Evolutionary conservation across 208 protist genomes (phyloP).

Genomic region (Balamuthia mandrillaris): DNA sequence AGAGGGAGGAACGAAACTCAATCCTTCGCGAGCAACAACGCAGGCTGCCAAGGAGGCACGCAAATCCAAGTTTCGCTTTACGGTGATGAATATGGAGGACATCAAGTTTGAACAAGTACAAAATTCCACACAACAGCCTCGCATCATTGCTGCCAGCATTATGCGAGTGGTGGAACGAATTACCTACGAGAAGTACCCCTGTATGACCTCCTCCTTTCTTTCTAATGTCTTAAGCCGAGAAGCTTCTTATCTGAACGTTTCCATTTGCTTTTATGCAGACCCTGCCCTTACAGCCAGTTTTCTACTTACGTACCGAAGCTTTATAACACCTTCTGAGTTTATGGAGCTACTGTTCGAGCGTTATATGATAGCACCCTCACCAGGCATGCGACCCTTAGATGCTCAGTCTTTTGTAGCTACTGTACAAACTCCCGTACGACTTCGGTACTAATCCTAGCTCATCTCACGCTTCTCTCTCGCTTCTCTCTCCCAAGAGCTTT

Average conservation of each 20-base stretch:
- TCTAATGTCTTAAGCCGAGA: not conserved
- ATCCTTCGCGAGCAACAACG: not conserved
- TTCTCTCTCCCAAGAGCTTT: too few species aligned
- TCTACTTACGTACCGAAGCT: conserved; percentile 9
- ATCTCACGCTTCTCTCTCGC: too few species aligned
- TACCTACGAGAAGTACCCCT: conserved; percentile 29
- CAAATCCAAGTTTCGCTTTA: not conserved
- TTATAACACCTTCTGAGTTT: not conserved
- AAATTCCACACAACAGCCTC: not conserved
- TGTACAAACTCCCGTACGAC: conserved; percentile 1
- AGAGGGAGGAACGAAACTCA: not conserved
- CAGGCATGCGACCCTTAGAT: not conserved
- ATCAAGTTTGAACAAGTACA: not conserved
- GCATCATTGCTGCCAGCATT: conserved; percentile 1
- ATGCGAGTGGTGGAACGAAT: not conserved
- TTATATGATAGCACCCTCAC: not conserved
- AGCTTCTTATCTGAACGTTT: not conserved
- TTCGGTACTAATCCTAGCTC: not conserved
- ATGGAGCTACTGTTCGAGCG: conserved; percentile 2
- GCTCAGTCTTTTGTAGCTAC: not conserved
- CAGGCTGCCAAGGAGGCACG: not conserved
- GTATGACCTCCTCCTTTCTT: not conserved
- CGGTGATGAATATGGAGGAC: not conserved
- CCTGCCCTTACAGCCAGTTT: not conserved
- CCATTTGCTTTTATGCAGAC: not conserved